Conservation (phyloP, 768 basidiomycete genomes). For the Phallus indusiatus region DNA sequence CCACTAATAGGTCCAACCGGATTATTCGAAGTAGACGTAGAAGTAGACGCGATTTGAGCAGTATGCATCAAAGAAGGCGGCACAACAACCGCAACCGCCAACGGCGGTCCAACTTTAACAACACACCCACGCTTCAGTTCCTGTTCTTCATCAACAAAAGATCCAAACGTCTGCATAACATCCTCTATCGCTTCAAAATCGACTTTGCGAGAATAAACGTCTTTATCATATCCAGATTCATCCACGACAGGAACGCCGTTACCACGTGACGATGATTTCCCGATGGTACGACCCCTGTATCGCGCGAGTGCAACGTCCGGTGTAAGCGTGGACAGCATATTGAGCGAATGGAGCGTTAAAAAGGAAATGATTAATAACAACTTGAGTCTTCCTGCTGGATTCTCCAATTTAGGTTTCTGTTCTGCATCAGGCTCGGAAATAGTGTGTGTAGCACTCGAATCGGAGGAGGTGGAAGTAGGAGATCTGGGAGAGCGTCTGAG, state of each 20-base stretch:
- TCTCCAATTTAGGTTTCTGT: slow-evolving; percentile 40
- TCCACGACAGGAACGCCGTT: not conserved
- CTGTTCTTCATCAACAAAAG: slow-evolving; percentile 24
- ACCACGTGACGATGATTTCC: not conserved
- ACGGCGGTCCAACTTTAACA: slow-evolving; percentile 53
- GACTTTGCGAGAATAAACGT: slow-evolving; percentile 38
- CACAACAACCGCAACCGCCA: slow-evolving; percentile 43
- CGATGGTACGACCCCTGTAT: slow-evolving; percentile 24
- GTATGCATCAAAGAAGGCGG: slow-evolving; percentile 9
- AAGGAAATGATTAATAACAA: slow-evolving; percentile 88
- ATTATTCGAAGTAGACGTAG: slow-evolving; percentile 5
- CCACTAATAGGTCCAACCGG: not conserved
- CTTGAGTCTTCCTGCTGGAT: slow-evolving; percentile 82
- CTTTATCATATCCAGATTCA: slow-evolving; percentile 10
- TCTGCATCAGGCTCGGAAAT: not conserved
- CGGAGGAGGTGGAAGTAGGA: no score
- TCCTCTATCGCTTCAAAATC: slow-evolving; percentile 44
- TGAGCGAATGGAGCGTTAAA: slow-evolving; percentile 83
- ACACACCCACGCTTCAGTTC: slow-evolving; percentile 37
- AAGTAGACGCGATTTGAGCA: not conserved
- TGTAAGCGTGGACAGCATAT: slow-evolving; percentile 86
- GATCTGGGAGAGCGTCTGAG: not conserved
- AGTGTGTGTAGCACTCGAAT: not conserved
- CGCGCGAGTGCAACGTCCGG: slow-evolving; percentile 46
- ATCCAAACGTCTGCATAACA: slow-evolving; percentile 36